Percentiles rank a stretch among this genome's conserved stretches.
phyloP scores from a whole-genome alignment of 2,329 filamentous ascomycete genomes.

The Nemania sp. region DNA sequence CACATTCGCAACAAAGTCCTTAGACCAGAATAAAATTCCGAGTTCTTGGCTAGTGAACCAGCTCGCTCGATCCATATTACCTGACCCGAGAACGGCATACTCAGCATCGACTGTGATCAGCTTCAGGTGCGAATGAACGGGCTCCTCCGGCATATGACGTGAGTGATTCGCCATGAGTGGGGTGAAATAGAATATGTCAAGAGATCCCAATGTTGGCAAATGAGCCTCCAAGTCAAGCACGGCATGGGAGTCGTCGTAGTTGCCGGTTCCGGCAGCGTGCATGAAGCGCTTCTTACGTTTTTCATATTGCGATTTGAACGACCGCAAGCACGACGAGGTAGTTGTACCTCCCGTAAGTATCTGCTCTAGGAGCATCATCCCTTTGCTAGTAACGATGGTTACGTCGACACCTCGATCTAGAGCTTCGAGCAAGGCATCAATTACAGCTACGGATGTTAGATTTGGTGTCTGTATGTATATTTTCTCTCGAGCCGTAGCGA shows the following conservation, averaged over 20 bases:
- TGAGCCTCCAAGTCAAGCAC: slow-evolving; percentile 51
- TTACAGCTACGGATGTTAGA: slow-evolving; percentile 68
- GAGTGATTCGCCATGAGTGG: slow-evolving; percentile 31
- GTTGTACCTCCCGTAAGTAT: slow-evolving; percentile 78
- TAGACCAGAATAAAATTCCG: slow-evolving; percentile 62
- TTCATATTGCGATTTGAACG: slow-evolving; percentile 55
- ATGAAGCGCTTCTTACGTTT: slow-evolving; percentile 48
- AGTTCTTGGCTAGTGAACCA: slow-evolving; percentile 89
- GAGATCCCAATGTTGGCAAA: slow-evolving; percentile 48
- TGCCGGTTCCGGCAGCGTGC: slow-evolving; percentile 20
- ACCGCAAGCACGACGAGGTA: slow-evolving; percentile 66
- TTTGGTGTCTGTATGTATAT: slow-evolving; percentile 81
- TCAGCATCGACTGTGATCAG: slow-evolving; percentile 72
- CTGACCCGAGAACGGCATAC: slow-evolving; percentile 73
- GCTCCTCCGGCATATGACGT: slow-evolving; percentile 51
- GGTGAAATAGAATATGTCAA: slow-evolving; percentile 65
- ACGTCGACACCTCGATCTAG: slow-evolving; percentile 70
- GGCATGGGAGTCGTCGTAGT: slow-evolving; percentile 24
- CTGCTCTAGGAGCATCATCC: slow-evolving; percentile 80
- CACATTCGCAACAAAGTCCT: slow-evolving; percentile 40
- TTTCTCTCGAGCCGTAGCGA: slow-evolving; percentile 59
- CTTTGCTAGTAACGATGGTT: slow-evolving; percentile 66
- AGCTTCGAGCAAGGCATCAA: slow-evolving; percentile 64
- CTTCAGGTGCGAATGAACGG: slow-evolving; percentile 78
- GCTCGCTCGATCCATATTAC: slow-evolving; percentile 83